Evolutionary conservation across 805 yeast genomes (phyloP).

Genomic region (Yamadazyma paraphyllophila): DNA sequence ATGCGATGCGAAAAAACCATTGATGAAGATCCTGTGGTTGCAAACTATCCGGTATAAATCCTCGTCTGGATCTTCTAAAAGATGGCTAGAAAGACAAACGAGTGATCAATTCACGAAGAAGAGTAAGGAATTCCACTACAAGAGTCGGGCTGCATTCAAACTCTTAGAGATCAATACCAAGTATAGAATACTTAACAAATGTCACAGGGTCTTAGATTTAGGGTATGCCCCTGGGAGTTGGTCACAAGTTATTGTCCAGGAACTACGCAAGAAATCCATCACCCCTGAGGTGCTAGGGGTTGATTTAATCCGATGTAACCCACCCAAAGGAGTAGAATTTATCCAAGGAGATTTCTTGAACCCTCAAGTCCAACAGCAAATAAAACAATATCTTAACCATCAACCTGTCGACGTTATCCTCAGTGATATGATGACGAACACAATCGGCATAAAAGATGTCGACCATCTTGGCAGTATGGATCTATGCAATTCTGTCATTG

Average conservation of each 20-base stretch:
- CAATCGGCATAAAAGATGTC: slow-evolving; percentile 74
- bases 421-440: slow-evolving; percentile 88
- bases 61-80: slow-evolving; percentile 46
- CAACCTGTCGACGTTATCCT: slow-evolving; percentile 46
- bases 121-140: slow-evolving; percentile 60
- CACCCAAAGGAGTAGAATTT: slow-evolving; percentile 37
- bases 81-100: slow-evolving; percentile 75
- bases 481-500: slow-evolving; percentile 85
- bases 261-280: slow-evolving; percentile 17
- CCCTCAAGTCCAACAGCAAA: slow-evolving; percentile 51
- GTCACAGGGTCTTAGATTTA: slow-evolving; percentile 71
- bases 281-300: slow-evolving; percentile 70
- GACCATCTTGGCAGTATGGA: slow-evolving; percentile 90
- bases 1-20: slow-evolving; percentile 12
- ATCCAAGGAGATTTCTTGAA: slow-evolving; percentile 42
- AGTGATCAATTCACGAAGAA: slow-evolving; percentile 64
- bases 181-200: slow-evolving; percentile 52
- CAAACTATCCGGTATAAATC: not conserved
- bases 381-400: slow-evolving; percentile 48
- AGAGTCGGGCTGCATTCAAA: slow-evolving; percentile 91
- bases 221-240: slow-evolving; percentile 96
- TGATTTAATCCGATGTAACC: slow-evolving; percentile 41
- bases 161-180: slow-evolving; percentile 69
- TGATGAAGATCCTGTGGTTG: not conserved
- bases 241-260: slow-evolving; percentile 76